Base-by-base conservation (phyloP, 2,329 filamentous ascomycete genomes). In the Aspergillus sojae region DNA sequence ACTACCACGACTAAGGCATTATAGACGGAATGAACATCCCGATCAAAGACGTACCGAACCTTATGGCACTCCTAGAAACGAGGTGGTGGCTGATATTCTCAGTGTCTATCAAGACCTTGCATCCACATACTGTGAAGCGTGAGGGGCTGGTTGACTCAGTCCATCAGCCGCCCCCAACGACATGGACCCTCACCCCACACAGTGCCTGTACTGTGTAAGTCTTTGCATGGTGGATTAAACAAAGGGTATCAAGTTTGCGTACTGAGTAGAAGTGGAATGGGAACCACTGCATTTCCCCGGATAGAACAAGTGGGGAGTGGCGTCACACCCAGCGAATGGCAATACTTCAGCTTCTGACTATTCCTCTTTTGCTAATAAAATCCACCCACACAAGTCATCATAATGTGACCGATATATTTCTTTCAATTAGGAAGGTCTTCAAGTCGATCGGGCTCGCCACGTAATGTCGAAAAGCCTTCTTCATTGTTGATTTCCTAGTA, bases 361-460 rank as follows among this genome's bases (percentile, higher is more conserved):
- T 43, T 21, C 16, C 14, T 39, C 45, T 39, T 61, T 43, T 23
- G 36, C 19, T 28, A 23, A 57, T 50, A 21, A 14, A 45, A 26
- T 41, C 46, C 46, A 52, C 28, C 7, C n/a, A 19, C 14, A 10
- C 26, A 52, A 30, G 39, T 41, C 39, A 41, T 59, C 30, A 12
- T 23, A 54, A 39, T 54, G 12, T 36, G 30, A 54, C 36, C 52
- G 32, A 54, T n/a, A 36, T 30, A 28, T 28, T 28, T 28, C 26
- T 34, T 34, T 34, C 11, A 21, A 55, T 55, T n/a, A 21, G 58
- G 58, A 54, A 60, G n/a, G 48, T 52, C n/a, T 28, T 16, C 12
- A 41, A 30, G 57, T 57, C 62, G 62, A 61, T 61, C 62, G 5
- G 52, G 21, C 46, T 52, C 50, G 61, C 61, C 61, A 60, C 58